phyloP scores from a whole-genome alignment of 495 filamentous ascomycete species.

The Aspergillus asperescens region DNA sequence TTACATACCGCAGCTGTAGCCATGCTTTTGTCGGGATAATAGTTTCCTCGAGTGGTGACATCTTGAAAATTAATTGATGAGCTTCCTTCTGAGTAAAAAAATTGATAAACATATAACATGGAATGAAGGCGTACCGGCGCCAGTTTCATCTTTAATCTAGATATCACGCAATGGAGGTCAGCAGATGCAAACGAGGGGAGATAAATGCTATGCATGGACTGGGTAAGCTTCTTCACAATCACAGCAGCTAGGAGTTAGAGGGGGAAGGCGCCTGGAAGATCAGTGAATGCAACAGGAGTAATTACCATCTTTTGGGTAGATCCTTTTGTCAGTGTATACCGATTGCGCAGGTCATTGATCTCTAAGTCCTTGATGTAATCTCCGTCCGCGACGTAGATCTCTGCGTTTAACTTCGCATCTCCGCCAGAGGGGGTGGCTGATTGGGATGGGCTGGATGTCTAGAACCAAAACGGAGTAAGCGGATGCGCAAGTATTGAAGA shows the following conservation, averaged over 20 bases:
- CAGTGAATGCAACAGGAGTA: conserved; percentile 72
- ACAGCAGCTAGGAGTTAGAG: conserved; percentile 41
- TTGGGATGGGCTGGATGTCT: conserved; percentile 49
- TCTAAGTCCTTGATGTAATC: conserved; percentile 98
- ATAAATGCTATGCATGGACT: conserved; percentile 65
- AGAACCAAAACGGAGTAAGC: conserved; percentile 16
- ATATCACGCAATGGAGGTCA: conserved; percentile 88
- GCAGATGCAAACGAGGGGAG: conserved; percentile 88
- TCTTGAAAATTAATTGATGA: conserved; percentile 68
- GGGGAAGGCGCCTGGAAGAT: conserved; percentile 57
- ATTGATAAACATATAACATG: conserved; percentile 40
- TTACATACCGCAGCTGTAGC: conserved; percentile 78
- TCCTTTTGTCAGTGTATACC: conserved; percentile 96
- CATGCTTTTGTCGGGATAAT: conserved; percentile 97
- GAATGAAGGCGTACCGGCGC: conserved; percentile 89
- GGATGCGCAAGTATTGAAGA: background rate
- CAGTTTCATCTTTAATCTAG: conserved; percentile 99
- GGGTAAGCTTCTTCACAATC: conserved; percentile 77
- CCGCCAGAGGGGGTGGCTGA: conserved; percentile 43
- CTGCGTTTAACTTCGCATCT: conserved; percentile 63
- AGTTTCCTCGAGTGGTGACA: conserved; percentile 96
- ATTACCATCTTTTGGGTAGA: conserved; percentile 99
- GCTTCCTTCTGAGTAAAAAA: conserved; percentile 48
- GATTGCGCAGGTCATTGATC: conserved; percentile 95
- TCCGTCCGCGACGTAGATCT: conserved; percentile 90